Evolutionary conservation across 352 stramenopile species (phyloP).

Genomic region (Plasmopara muralis): DNA sequence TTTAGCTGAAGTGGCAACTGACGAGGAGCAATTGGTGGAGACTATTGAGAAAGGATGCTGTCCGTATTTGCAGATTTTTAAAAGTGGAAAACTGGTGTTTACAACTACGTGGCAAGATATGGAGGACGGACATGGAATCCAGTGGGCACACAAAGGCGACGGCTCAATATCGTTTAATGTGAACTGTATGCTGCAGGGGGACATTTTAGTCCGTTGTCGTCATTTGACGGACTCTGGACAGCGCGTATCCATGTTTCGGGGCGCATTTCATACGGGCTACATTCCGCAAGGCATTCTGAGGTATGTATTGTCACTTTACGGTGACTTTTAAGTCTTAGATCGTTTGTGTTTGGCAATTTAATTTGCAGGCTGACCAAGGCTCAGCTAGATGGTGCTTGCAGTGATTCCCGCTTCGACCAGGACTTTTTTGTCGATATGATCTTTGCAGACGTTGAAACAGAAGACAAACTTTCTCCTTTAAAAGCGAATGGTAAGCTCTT

Average conservation of each 20-base stretch:
- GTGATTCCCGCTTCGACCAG: slow-evolving; percentile 89
- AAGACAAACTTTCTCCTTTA: slow-evolving; percentile 29
- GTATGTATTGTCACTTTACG: slow-evolving; percentile 19
- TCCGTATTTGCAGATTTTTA: slow-evolving; percentile 98
- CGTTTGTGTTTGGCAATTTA: not conserved
- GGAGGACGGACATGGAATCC: slow-evolving; percentile 81
- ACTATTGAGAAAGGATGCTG: slow-evolving; percentile 88
- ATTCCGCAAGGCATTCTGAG: slow-evolving; percentile 92
- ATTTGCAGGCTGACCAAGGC: slow-evolving; percentile 87
- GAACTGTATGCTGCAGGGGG: slow-evolving; percentile 95
- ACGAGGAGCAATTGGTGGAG: slow-evolving; percentile 51
- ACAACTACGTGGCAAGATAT: slow-evolving; percentile 89
- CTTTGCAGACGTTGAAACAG: slow-evolving; percentile 90
- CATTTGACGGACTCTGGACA: slow-evolving; percentile 88
- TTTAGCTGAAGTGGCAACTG: slow-evolving; percentile 13
- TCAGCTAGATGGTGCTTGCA: slow-evolving; percentile 94
- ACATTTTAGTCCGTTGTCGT: slow-evolving; percentile 94
- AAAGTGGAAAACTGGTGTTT: slow-evolving; percentile 93
- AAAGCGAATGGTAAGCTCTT: slow-evolving; percentile 16
- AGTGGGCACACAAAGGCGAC: slow-evolving; percentile 87
- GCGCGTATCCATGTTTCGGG: slow-evolving; percentile 95
- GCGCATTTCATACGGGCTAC: slow-evolving; percentile 98
- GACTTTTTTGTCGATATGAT: slow-evolving; percentile 97
- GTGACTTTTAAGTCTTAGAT: not conserved
- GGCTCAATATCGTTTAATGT: slow-evolving; percentile 92